Percentiles rank a stretch among this genome's conserved stretches.
Conservation (phyloP, 2,329 filamentous ascomycete species). For the Phyllosticta citrichinensis region DNA sequence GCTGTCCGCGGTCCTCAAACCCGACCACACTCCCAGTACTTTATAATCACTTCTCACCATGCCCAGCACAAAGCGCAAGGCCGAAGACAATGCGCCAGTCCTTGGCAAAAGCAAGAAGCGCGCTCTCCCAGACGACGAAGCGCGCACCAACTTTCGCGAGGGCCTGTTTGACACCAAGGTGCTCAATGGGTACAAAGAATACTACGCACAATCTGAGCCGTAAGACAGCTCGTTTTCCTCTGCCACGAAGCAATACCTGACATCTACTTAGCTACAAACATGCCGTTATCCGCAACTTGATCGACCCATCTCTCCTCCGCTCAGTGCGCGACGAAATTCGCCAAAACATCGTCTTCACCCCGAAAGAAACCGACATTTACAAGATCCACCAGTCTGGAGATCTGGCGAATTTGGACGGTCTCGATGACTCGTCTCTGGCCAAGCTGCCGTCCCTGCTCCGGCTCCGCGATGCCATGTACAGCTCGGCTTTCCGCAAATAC, state of each 20-base stretch:
- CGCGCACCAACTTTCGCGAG: conserved; percentile 28
- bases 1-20: not conserved
- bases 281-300: conserved; percentile 72
- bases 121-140: conserved; percentile 31
- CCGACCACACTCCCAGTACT: not conserved
- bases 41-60: not conserved
- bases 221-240: conserved; percentile 15
- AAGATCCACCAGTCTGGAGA: conserved; percentile 99
- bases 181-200: conserved; percentile 23
- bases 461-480: conserved; percentile 93
- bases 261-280: conserved; percentile 62
- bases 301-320: conserved; percentile 73
- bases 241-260: conserved; percentile 3
- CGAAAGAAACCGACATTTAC: conserved; percentile 99
- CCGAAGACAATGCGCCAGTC: conserved; percentile 19
- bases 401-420: conserved; percentile 88
- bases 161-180: conserved; percentile 29
- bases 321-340: conserved; percentile 81
- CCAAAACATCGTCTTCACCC: conserved; percentile 86
- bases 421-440: conserved; percentile 74
- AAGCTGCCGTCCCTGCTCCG: conserved; percentile 82
- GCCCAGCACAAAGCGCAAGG: conserved; percentile 31
- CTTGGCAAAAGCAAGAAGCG: conserved; percentile 34
- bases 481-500: conserved; percentile 77
- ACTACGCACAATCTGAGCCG: conserved; percentile 31